Percentiles rank a stretch among this genome's conserved stretches.
phyloP scores from a whole-genome alignment of 176 grass and related monocot species.

The Hordeum marinum region DNA sequence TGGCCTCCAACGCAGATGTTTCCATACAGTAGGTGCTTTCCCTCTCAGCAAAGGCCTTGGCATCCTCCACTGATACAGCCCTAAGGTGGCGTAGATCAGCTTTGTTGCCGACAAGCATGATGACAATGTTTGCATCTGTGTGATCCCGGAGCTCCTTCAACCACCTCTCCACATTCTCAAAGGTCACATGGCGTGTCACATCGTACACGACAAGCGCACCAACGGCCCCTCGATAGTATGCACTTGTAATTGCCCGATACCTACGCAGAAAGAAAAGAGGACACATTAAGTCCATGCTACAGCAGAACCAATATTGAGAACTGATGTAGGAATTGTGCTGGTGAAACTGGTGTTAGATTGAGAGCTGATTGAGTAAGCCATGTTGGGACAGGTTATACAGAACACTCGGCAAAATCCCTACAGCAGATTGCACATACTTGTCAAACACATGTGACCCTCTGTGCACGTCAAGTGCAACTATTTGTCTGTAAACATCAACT shows the following conservation, averaged over 20 bases:
- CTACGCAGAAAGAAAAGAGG: not conserved
- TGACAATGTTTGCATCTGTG: constrained; percentile 50
- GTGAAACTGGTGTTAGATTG: not conserved
- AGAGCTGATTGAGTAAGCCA: not conserved
- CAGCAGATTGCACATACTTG: not conserved
- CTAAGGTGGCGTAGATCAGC: constrained; percentile 52
- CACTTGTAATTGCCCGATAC: constrained; percentile 53
- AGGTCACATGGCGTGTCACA: constrained; percentile 47
- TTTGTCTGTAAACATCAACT: not conserved
- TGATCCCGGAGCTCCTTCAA: constrained; percentile 46
- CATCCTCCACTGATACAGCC: constrained; percentile 39
- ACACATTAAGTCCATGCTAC: not conserved
- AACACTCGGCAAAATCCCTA: not conserved
- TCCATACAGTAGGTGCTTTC: constrained; percentile 52
- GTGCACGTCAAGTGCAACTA: not conserved
- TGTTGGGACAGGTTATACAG: not conserved
- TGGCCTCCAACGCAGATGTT: constrained; percentile 36
- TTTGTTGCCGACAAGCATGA: constrained; percentile 57
- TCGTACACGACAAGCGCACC: constrained; percentile 43
- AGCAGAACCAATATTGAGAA: not conserved
- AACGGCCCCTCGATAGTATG: constrained; percentile 46
- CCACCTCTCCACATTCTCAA: constrained; percentile 56
- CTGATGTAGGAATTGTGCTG: not conserved
- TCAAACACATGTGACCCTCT: not conserved
- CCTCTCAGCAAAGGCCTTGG: constrained; percentile 47